Evolutionary conservation across 2,329 filamentous ascomycete genomes (phyloP).

Genomic region (Scedosporium aurantiacum): DNA sequence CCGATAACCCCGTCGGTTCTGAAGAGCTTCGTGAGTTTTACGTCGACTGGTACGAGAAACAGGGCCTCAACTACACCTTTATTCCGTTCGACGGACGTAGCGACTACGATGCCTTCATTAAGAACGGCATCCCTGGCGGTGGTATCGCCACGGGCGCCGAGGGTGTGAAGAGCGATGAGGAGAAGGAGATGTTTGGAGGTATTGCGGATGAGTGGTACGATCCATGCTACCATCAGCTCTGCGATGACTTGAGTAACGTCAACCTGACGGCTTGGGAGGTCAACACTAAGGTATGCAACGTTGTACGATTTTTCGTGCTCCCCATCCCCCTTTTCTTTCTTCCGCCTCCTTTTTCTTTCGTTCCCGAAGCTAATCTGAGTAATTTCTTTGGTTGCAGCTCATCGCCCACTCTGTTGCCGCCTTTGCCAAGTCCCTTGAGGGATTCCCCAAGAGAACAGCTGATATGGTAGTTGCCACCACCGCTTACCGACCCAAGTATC

Average conservation of each 20-base stretch:
- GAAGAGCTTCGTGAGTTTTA: constrained; percentile 59
- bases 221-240: constrained; percentile 50
- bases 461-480: constrained; percentile 12
- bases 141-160: constrained; percentile 72
- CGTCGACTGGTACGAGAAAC: constrained; percentile 51
- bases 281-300: constrained; percentile 42
- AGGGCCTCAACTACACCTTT: constrained; percentile 55
- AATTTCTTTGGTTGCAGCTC: constrained; percentile 24
- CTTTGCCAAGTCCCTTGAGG: constrained; percentile 54
- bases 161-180: constrained; percentile 58
- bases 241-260: constrained; percentile 47
- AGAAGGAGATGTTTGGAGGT: constrained; percentile 60
- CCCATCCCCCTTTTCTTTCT: no score
- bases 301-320: no score
- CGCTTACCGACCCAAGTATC: constrained; percentile 33
- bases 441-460: constrained; percentile 45
- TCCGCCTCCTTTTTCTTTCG: no score
- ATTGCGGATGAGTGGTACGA: constrained; percentile 50
- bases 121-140: constrained; percentile 59
- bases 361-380: no score
- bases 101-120: constrained; percentile 70
- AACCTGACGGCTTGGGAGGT: constrained; percentile 49
- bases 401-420: constrained; percentile 66
- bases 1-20: constrained; percentile 58
- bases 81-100: constrained; percentile 69